These are phyloP conservation scores for Cicer judaicum DNA, from an alignment of 306 rosid genomes.

Conservation along the genomic window DNA sequence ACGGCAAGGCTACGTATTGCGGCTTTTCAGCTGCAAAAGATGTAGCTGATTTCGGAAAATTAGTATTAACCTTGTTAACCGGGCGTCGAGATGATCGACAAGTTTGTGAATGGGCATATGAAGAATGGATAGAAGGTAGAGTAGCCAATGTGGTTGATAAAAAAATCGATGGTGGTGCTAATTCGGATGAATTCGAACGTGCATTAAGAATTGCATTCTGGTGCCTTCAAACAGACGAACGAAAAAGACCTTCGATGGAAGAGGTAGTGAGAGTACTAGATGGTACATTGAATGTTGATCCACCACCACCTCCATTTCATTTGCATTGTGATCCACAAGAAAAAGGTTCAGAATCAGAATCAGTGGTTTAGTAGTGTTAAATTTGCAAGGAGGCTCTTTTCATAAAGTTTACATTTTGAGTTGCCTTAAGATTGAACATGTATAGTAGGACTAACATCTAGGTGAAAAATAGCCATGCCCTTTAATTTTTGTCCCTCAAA, in stretches of 20 bases:
- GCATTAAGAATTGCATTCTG: slow-evolving; percentile 74
- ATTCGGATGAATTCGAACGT: slow-evolving; percentile 62
- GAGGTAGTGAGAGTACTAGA: slow-evolving; percentile 83
- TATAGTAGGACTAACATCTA: slow-evolving; percentile 64
- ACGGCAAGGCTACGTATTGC: slow-evolving; percentile 47
- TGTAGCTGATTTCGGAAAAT: slow-evolving; percentile 70
- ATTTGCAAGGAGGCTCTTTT: slow-evolving; percentile 29
- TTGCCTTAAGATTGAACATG: slow-evolving; percentile 47
- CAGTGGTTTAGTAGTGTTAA: slow-evolving; percentile 37
- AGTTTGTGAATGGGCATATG: slow-evolving; percentile 62
- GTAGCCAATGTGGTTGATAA: slow-evolving; percentile 58
- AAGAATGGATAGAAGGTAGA: slow-evolving; percentile 67
- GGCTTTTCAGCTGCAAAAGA: slow-evolving; percentile 68
- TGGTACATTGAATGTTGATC: slow-evolving; percentile 70
- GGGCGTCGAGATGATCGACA: slow-evolving; percentile 53
- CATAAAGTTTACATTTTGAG: slow-evolving; percentile 13
- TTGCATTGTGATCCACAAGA: slow-evolving; percentile 49
- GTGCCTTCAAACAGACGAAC: slow-evolving; percentile 77
- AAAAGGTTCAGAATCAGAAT: slow-evolving; percentile 44
- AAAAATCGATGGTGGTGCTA: slow-evolving; percentile 54
- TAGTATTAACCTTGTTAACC: slow-evolving; percentile 61
- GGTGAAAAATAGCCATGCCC: slow-evolving; percentile 46
- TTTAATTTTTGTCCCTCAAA: background rate
- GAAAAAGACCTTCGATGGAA: slow-evolving; percentile 68
- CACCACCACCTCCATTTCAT: slow-evolving; percentile 67